A percentile compares a stretch with the other conserved stretches of the same genome.
Conservation (phyloP, 2,329 filamentous ascomycete genomes). For the Gaeumannomyces sp. region DNA sequence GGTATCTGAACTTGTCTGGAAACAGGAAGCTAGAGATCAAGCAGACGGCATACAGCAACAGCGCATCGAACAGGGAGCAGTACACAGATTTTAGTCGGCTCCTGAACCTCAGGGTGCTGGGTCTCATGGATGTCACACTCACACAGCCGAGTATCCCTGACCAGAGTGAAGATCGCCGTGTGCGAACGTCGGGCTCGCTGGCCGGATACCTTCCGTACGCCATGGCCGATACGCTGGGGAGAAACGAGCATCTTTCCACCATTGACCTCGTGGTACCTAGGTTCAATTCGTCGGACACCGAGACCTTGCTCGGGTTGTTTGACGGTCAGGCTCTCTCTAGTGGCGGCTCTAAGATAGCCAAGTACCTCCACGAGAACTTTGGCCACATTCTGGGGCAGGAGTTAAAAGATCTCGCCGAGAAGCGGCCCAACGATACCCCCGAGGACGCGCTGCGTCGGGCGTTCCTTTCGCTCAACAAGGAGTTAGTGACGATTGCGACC, state of each 20-base stretch:
- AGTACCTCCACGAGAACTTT: slow-evolving; percentile 95
- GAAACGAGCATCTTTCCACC: slow-evolving; percentile 89
- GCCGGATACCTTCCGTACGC: slow-evolving; percentile 90
- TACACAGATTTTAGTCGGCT: slow-evolving; percentile 88
- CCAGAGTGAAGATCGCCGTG: slow-evolving; percentile 88
- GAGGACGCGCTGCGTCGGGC: slow-evolving; percentile 78
- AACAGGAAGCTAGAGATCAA: slow-evolving; percentile 95
- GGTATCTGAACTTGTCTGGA: slow-evolving; percentile 92
- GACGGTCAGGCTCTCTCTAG: slow-evolving; percentile 86
- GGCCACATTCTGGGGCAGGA: slow-evolving; percentile 77
- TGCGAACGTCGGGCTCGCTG: slow-evolving; percentile 91
- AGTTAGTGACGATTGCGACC: slow-evolving; percentile 77
- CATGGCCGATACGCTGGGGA: slow-evolving; percentile 93
- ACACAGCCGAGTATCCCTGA: slow-evolving; percentile 91
- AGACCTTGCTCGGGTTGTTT: slow-evolving; percentile 90
- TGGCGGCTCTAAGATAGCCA: slow-evolving; percentile 91
- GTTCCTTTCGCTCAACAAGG: slow-evolving; percentile 88
- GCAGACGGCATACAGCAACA: slow-evolving; percentile 50
- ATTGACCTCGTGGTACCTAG: slow-evolving; percentile 92
- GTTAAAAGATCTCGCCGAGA: slow-evolving; percentile 17
- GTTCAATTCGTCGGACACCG: slow-evolving; percentile 82
- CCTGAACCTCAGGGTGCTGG: slow-evolving; percentile 76
- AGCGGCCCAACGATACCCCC: slow-evolving; percentile 64
- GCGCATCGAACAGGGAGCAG: slow-evolving; percentile 55
- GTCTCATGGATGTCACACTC: slow-evolving; percentile 95